A percentile compares a stretch with the other conserved stretches of the same genome.
phyloP scores from a whole-genome alignment of 306 rosid genomes.

The Datisca glomerata region DNA sequence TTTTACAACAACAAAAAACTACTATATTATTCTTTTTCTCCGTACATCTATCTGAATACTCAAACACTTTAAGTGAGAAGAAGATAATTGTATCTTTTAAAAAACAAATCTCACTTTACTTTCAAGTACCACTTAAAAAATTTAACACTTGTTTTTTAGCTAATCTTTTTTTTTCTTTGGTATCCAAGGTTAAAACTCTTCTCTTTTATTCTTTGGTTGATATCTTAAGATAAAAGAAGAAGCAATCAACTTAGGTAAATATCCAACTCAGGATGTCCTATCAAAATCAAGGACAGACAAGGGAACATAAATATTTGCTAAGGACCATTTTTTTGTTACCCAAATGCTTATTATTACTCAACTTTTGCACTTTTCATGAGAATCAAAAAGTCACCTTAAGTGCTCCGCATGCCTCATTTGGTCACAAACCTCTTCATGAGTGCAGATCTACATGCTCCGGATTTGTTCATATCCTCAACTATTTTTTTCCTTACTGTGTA shows the following conservation, averaged over 20 bases:
- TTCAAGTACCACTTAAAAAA: no score
- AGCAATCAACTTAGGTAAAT: no score
- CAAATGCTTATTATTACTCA: slow-evolving; percentile 16
- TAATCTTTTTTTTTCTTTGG: slow-evolving; percentile 9
- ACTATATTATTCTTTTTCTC: no score
- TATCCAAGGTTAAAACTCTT: slow-evolving; percentile 27
- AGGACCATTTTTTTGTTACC: slow-evolving; percentile 28
- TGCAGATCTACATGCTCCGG: slow-evolving; percentile 17
- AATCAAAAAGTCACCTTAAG: slow-evolving; percentile 18
- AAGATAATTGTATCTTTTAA: no score
- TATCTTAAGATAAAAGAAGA: no score
- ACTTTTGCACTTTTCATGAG: slow-evolving; percentile 12
- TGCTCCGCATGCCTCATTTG: slow-evolving; percentile 22
- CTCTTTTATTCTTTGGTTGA: no score
- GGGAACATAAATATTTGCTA: slow-evolving; percentile 19
- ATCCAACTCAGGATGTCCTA: no score
- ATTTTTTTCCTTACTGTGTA: neutral
- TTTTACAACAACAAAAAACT: no score
- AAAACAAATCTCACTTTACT: no score
- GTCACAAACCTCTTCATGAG: slow-evolving; percentile 16
- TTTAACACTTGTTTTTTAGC: slow-evolving; percentile 18
- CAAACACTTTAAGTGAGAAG: no score
- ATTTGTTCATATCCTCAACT: neutral
- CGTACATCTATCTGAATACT: no score
- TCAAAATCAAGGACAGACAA: slow-evolving; percentile 14